Conservation (phyloP, 1,284 basidiomycete species). For the Trichosporon ovoides region DNA sequence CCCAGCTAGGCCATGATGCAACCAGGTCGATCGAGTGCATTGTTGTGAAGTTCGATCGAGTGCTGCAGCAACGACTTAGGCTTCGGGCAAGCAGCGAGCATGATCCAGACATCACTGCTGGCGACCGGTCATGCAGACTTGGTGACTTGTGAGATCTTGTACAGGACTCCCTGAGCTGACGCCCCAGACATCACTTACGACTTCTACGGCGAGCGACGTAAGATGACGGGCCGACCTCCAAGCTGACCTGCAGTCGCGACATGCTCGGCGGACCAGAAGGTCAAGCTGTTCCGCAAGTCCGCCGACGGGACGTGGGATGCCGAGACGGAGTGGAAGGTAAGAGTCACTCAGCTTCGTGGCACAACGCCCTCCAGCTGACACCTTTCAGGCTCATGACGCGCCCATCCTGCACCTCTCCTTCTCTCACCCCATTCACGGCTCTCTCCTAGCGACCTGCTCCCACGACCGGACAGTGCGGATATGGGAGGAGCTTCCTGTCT, state of each 20-base stretch:
- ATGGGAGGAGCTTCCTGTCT: conserved; percentile 62
- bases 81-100: conserved; percentile 17
- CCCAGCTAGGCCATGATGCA: conserved; percentile 2
- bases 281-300: conserved; percentile 75
- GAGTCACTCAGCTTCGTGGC: conserved; percentile 21
- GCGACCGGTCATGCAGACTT: conserved; percentile 47
- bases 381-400: conserved; percentile 78
- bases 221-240: conserved; percentile 59
- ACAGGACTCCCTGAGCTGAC: not conserved
- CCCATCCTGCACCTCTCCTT: conserved; percentile 72
- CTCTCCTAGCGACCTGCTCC: conserved; percentile 72
- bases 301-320: conserved; percentile 62
- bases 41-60: conserved; percentile 4
- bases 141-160: conserved; percentile 41
- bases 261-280: conserved; percentile 54
- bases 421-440: conserved; percentile 84
- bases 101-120: conserved; percentile 48
- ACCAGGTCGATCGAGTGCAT: not conserved
- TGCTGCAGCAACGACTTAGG: not conserved
- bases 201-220: conserved; percentile 70
- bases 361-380: not conserved
- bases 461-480: conserved; percentile 85
- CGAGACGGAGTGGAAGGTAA: conserved; percentile 82
- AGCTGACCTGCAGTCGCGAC: conserved; percentile 42
- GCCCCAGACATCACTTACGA: conserved; percentile 79